Conservation (phyloP, 441 rosid genomes). For the Adansonia grandidieri region DNA sequence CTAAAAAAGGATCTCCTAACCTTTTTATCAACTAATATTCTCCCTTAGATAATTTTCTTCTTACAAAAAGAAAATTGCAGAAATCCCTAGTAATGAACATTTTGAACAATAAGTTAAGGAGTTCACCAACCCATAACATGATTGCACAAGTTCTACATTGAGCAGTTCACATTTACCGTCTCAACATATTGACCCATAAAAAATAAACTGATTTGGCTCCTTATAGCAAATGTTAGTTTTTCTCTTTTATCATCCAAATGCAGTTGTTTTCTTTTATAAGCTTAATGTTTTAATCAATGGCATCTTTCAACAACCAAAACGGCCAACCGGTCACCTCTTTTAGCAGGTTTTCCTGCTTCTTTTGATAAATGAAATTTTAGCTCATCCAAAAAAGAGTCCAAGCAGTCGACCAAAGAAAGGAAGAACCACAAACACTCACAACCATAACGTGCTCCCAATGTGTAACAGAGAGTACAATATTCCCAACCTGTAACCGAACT, state of each 20-base stretch:
- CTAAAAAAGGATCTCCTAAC: not conserved
- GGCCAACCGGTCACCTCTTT: not conserved
- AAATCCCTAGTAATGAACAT: not conserved
- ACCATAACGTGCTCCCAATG: not conserved
- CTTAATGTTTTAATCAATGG: conserved; percentile 13
- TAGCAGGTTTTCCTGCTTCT: conserved; percentile 18
- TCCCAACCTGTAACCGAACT: conserved; percentile 26
- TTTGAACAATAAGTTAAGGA: conserved; percentile 3
- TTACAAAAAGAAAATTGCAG: not conserved
- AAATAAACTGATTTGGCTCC: not conserved
- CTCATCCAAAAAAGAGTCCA: not conserved
- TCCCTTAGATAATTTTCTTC: not conserved
- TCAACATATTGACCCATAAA: not conserved
- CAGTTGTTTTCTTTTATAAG: not conserved
- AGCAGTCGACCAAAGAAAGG: not conserved
- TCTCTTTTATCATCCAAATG: not conserved
- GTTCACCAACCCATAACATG: not conserved
- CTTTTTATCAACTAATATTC: conserved; percentile 5
- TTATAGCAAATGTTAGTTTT: not conserved
- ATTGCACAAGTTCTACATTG: not conserved
- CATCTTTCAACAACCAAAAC: conserved; percentile 7
- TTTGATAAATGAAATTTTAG: not conserved
- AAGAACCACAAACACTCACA: not conserved
- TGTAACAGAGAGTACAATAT: not conserved
- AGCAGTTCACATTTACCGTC: not conserved